These are phyloP conservation scores for Capsella rubella DNA, from an alignment of 441 rosid genomes.

Conservation along the genomic window DNA sequence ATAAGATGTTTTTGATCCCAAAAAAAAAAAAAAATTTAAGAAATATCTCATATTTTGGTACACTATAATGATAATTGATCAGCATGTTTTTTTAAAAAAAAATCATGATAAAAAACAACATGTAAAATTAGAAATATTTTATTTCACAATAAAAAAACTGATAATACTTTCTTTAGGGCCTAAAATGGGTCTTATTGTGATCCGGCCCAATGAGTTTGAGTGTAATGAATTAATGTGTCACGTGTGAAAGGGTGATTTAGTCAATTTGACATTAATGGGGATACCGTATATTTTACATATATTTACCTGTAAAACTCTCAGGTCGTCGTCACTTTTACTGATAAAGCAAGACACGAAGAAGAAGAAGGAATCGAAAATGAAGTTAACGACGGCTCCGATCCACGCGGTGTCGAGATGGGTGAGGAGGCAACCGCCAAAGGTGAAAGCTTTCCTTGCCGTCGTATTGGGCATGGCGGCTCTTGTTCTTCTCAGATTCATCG, in stretches of 20 bases:
- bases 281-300: background rate
- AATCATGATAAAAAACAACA: background rate
- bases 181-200: background rate
- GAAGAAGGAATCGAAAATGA: constrained; percentile 49
- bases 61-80: background rate
- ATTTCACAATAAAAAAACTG: too few species aligned
- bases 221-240: background rate
- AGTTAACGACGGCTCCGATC: constrained; percentile 60
- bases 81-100: background rate
- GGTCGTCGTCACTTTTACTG: constrained; percentile 25
- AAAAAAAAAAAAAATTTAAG: background rate
- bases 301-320: background rate
- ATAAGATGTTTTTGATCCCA: background rate
- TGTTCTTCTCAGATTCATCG: constrained; percentile 81
- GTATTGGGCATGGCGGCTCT: constrained; percentile 86
- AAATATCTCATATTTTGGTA: background rate
- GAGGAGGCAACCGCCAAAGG: constrained; percentile 89
- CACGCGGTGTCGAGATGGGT: constrained; percentile 79
- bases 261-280: background rate
- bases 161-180: background rate
- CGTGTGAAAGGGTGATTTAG: background rate
- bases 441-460: constrained; percentile 90
- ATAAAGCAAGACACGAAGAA: constrained; percentile 27
- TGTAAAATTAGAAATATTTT: background rate
- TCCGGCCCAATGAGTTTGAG: background rate